Percentiles rank a stretch among this genome's conserved stretches.
phyloP scores from a whole-genome alignment of 345 rosid genomes.

The Murraya paniculata region DNA sequence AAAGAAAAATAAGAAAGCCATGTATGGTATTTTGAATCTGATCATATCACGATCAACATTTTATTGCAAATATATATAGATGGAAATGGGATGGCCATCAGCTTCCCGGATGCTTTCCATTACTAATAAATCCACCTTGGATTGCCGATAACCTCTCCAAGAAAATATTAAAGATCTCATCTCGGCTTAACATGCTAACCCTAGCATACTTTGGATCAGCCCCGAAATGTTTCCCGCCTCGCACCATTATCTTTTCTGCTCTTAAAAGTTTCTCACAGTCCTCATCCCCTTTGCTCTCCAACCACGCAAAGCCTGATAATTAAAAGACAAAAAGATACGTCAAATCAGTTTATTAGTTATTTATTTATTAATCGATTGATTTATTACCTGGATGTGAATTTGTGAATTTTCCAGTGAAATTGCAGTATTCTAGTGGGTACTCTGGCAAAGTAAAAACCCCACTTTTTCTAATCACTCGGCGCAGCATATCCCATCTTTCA shows the following conservation, averaged over 20 bases:
- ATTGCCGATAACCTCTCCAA: conserved; percentile 62
- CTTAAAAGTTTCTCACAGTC: conserved; percentile 46
- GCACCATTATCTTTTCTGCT: conserved; percentile 44
- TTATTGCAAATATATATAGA: background rate
- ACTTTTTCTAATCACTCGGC: conserved; percentile 40
- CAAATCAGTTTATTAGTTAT: too few relatives aligned
- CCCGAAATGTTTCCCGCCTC: conserved; percentile 66
- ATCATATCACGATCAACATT: too few relatives aligned
- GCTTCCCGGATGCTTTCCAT: background rate
- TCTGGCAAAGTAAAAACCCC: conserved; percentile 48
- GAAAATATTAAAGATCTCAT: conserved; percentile 51
- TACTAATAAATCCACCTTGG: conserved; percentile 8
- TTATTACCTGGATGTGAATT: conserved; percentile 57
- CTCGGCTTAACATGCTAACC: conserved; percentile 69
- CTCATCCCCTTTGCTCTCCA: conserved; percentile 52
- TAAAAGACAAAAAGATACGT: too few relatives aligned
- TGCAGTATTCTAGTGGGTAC: conserved; percentile 61
- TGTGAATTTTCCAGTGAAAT: conserved; percentile 39
- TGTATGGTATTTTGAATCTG: too few relatives aligned
- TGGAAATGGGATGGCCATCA: background rate
- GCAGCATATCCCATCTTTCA: conserved; percentile 65
- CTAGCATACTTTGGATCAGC: conserved; percentile 42
- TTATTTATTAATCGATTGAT: too few relatives aligned
- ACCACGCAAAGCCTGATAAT: conserved; percentile 75
- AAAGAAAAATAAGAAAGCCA: background rate